phyloP scores from a whole-genome alignment of 176 grass and related monocot species.

The Pontederia crassipes region DNA sequence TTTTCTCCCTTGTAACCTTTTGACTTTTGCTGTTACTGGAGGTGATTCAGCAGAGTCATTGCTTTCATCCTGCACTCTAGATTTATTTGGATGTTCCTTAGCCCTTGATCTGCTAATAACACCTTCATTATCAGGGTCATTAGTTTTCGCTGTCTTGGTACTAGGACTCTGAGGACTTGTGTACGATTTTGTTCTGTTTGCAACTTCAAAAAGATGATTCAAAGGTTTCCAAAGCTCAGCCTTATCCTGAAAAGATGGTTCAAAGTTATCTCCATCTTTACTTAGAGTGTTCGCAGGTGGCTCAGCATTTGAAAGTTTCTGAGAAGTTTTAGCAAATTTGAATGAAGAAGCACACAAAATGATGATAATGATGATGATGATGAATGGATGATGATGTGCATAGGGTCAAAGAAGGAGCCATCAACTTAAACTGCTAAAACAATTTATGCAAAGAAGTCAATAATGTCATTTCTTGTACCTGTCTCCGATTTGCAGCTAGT shows the following conservation, averaged over 20 bases:
- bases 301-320: constrained; percentile 44
- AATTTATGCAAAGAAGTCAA: neutral
- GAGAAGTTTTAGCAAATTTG: constrained; percentile 24
- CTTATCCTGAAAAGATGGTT: constrained; percentile 32
- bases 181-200: constrained; percentile 57
- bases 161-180: constrained; percentile 35
- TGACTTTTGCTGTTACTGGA: constrained; percentile 18
- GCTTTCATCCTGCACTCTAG: constrained; percentile 34
- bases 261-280: constrained; percentile 31
- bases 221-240: constrained; percentile 69
- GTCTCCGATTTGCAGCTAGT: constrained; percentile 36
- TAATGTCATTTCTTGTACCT: constrained; percentile 26
- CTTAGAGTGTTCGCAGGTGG: constrained; percentile 31
- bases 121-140: constrained; percentile 23
- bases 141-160: constrained; percentile 36
- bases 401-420: neutral
- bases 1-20: constrained; percentile 26
- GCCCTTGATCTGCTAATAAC: constrained; percentile 27
- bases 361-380: neutral
- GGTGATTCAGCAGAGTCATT: constrained; percentile 30
- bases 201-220: constrained; percentile 63
- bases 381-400: neutral
- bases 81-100: constrained; percentile 35
- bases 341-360: neutral
- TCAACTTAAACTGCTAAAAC: neutral